Evolutionary conservation across 1,139 yeast genomes (phyloP), one percentile per base, ranked within the genome.

Genomic region (Pichiaceae sp.): DNA sequence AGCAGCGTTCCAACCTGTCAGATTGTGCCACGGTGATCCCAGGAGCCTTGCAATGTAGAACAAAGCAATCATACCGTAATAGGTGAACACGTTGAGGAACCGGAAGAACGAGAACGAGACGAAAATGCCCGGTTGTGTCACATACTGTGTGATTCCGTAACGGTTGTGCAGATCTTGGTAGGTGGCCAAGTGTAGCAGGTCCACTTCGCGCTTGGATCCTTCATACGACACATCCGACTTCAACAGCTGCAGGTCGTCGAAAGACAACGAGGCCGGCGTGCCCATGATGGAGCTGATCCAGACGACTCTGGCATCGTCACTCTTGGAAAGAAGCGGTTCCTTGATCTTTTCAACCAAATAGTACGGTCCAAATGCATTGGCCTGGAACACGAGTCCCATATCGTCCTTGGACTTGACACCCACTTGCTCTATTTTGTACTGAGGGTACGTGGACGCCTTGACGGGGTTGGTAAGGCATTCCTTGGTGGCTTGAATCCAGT

Each of bases 41-140:
- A 78, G 56, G 46, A 70, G 64, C 47, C 97, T 69, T 14, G 95
- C 94, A n/a, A 87, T 32, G 55, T 86, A 87, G 55, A 93, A 91
- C 54, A 87, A 64, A 34, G 77, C 45, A 44, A 87, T 55, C 97
- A 91, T 91, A 8, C 95, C 94, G 45, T 82, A 76, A 54, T 77
- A 84, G 1, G 95, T 78, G 56, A 87, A 66, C 7, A 81, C 59
- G 54, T 86, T 86, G 56, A 93, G 69, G 46, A 72, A 82, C 42
- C 83, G 75, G 53, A 74, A 78, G 50, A 84, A 85, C 2, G 94
- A 81, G 44, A 80, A 80, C 41, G 95, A 82, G 21, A 82, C 79
- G 59, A 93, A 87, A 26, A 93, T 85, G 14, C 99, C 99, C 0
- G 99, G 99, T 45, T 91, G 96, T 7, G 84, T 78, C 32, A 91